Base-by-base conservation (phyloP, 2,329 filamentous ascomycete species). In the Aureobasidium pullulans region DNA sequence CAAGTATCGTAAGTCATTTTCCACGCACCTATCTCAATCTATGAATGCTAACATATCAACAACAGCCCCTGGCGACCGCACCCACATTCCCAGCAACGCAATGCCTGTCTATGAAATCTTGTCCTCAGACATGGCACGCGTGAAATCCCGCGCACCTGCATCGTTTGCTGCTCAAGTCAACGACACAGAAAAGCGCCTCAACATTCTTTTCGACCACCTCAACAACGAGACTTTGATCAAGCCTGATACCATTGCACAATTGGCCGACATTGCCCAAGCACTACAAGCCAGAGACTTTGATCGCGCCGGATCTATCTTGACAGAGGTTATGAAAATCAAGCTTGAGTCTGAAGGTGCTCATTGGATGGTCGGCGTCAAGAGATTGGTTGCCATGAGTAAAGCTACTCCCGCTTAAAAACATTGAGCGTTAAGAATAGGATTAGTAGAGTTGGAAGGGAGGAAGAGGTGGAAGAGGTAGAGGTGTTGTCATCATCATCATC, bases 181-280 rank as follows among this genome's bases (percentile, higher is more conserved):
- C 67, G 94, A 97, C 71, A 94, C 92, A 2, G 90, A 96, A 72
- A 96, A 96, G 76, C 86, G 94, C 31, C 81, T 99, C 61, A 89
- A 89, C 67, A 86, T 96, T 52, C 79, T 99, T n/a, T 97, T 96
- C 71, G 93, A 99, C 70, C 91, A 96, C 72, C 80, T 99, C 48
- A 99, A 97, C 80, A 97, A 97, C 65, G 88, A 92, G 69, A 92
- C 97, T 69, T 79, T 96, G 42, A 79, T 97, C 58, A 89, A 88
- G 76, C 83, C 88, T 1, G 86, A 89, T 68, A 96, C 88, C 0
- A 82, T 92, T 52, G 79, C 83, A 62, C 79, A 86, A 69, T 77
- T 92, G 66, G 78, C 79, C 8, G 77, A 84, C 66, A 75, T 91
- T 32, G 69, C 71, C 23, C 67, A 67, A 58, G 68, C 71, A 43